Evolutionary conservation across 305 asterid genomes (phyloP), one percentile per base, ranked within the genome.

Genomic region (Fraxinus xanthoxyloides): DNA sequence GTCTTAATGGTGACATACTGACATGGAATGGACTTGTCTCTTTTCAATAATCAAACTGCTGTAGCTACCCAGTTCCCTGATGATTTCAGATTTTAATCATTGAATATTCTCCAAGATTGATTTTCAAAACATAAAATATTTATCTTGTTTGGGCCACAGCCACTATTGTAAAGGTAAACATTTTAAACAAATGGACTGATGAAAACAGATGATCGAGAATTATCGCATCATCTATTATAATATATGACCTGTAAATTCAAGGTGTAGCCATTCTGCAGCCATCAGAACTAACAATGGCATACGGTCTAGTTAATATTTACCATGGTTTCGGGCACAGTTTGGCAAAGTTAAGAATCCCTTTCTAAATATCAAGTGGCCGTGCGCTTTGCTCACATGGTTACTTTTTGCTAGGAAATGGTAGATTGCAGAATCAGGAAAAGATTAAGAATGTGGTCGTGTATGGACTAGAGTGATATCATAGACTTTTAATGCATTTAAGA

Each of bases 391-490:
- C 9, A 76, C 59, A 24, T 1, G 51, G 65, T 48, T 76, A 23
- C 79, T 76, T 76, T 76, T 76, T 28, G 7, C 13, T 76, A 26
- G 43, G 69, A 76, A 76, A 46, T 76, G 23, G 21, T 21, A 67
- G 75, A 67, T 30, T 67, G 36, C 75, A 19, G 7, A 5, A 76
- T 51, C 26, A 1, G 35, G 43, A 48, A 31, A 76, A 26, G 36
- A 23, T 21, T 76, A 35, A 43, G 79, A 74, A 76, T 30, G 79
- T 24, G 51, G 46, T 7, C 12, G 10, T 12, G 79, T 7, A 17
- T 17, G 19, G 46, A 38, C 31, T 75, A 34, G 24, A 21, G 48
- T 74, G n/a, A 73, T 74, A 32, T 13, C 73, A 30, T 69, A 69
- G 75, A 69, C 23, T 69, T 69, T 30, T 30, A 13, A 28, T 69